Base-by-base conservation (phyloP, 352 stramenopile genomes). In the Lagenidium giganteum region DNA sequence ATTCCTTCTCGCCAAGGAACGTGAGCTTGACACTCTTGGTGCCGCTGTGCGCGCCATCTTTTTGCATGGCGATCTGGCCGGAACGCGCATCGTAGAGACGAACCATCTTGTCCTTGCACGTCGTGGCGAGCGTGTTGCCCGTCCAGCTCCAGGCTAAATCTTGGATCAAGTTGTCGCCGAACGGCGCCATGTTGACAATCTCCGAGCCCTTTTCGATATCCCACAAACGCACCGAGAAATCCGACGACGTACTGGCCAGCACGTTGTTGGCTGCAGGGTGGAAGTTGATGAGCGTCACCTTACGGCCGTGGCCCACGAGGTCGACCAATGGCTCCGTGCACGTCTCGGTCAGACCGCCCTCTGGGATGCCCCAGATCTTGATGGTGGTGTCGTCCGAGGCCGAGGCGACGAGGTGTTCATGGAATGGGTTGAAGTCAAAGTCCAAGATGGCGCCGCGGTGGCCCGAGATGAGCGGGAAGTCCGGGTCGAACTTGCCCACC, bases 361-460 rank as follows among this genome's bases (percentile, higher is more conserved):
- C 86, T 1, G 93, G 93, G 46, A 98, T 97, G 25, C 87, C 83
- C 95, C 95, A 98, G 18, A 99, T 70, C 65, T 99, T 99, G 63
- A 99, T 90, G 17, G 93, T 99, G 17, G 84, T 96, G 68, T 99
- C 97, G 52, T 99, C 96, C 32, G 81, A 97, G 17, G 84, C 95
- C 36, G 94, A 98, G 5, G 96, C 96, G 34, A 99, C 73, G 47
- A 99, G 81, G 45, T 98, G 80, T 44, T 98, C 90, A 60, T 98
- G 80, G 67, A 98, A 98, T 14, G 97, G 97, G 71, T 98, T 99
- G 70, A 98, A 99, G 60, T 99, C 97, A 67, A 99, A 99, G 73
- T 99, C 97, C 21, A 99, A 67, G 34, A 99, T 97, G 16, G 93
- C 74, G 17, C 87, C 93, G 28, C 87, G 85, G 67, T 99, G 97